These are phyloP conservation scores for Echium plantagineum DNA, from an alignment of 257 asterid species.

Conservation along the genomic window DNA sequence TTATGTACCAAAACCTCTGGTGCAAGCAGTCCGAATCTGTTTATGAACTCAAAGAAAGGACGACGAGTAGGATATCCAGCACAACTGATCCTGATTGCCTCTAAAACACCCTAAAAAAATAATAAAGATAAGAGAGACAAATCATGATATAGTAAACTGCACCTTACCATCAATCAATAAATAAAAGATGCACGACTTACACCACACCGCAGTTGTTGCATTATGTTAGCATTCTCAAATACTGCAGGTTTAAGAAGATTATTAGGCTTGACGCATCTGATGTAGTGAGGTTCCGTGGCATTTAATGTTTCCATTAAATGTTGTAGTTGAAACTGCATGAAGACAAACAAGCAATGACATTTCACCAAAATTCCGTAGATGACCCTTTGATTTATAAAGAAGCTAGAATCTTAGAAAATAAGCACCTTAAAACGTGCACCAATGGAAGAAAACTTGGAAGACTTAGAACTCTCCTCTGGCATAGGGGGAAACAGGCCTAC, in stretches of 20 bases:
- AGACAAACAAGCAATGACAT: constrained; percentile 8
- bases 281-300: constrained; percentile 93
- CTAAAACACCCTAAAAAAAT: constrained; percentile 84
- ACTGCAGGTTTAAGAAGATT: constrained; percentile 90
- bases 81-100: constrained; percentile 96
- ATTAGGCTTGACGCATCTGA: constrained; percentile 96
- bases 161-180: constrained; percentile 6
- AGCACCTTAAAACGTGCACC: constrained; percentile 96
- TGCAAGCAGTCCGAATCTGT: constrained; percentile 94
- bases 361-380: background rate
- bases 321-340: constrained; percentile 86
- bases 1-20: constrained; percentile 75
- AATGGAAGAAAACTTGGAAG: constrained; percentile 92
- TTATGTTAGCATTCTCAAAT: constrained; percentile 77
- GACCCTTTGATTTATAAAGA: background rate
- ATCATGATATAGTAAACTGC: constrained; percentile 3
- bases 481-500: constrained; percentile 95
- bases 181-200: constrained; percentile 42
- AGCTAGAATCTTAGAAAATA: constrained; percentile 7
- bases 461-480: constrained; percentile 70
- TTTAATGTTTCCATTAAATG: constrained; percentile 84
- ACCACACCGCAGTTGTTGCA: constrained; percentile 97
- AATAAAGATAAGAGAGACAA: constrained; percentile 10
- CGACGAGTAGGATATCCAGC: constrained; percentile 99
- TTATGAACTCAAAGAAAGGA: constrained; percentile 80